A percentile compares a stretch with the other conserved stretches of the same genome.
Conservation (phyloP, 2,329 filamentous ascomycete species). For the Ophiostoma ips region DNA sequence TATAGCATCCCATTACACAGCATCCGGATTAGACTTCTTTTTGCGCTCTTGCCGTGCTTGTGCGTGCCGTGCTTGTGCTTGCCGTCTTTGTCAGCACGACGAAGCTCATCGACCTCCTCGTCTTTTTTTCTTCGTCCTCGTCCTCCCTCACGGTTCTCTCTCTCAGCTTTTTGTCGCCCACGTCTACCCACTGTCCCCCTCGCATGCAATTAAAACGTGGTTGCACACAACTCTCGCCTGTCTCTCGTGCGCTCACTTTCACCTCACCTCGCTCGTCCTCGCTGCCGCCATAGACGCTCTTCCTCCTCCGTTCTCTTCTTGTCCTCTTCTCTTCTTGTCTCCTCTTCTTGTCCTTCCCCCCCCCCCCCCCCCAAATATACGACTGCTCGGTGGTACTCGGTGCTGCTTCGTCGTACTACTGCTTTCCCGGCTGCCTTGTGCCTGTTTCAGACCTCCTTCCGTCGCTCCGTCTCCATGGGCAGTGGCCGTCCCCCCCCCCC, state of each 20-base stretch:
- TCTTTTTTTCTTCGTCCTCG: neutral
- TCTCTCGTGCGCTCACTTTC: neutral
- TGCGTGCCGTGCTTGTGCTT: no score
- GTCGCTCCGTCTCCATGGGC: neutral
- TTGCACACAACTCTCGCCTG: conserved; percentile 4
- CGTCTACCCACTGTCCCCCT: no score
- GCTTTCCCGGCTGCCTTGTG: neutral
- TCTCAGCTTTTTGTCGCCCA: neutral
- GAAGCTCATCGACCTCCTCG: neutral
- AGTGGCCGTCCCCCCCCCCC: neutral
- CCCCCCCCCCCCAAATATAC: neutral
- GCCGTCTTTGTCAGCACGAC: no score
- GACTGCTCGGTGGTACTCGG: neutral
- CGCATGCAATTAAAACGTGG: conserved; percentile 1
- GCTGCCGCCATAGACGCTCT: neutral
- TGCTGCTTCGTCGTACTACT: neutral
- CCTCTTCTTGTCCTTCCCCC: neutral
- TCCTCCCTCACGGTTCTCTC: no score
- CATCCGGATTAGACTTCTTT: no score
- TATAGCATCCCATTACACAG: no score
- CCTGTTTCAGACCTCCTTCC: neutral
- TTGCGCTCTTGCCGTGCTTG: no score
- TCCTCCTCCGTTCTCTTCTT: neutral
- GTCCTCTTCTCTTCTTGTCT: neutral
- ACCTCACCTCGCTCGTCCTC: conserved; percentile 1